Percentiles rank a stretch among this genome's conserved stretches.
Evolutionary conservation across 768 basidiomycete genomes (phyloP).

Genomic region (Tubosaeta brunneosetosa): DNA sequence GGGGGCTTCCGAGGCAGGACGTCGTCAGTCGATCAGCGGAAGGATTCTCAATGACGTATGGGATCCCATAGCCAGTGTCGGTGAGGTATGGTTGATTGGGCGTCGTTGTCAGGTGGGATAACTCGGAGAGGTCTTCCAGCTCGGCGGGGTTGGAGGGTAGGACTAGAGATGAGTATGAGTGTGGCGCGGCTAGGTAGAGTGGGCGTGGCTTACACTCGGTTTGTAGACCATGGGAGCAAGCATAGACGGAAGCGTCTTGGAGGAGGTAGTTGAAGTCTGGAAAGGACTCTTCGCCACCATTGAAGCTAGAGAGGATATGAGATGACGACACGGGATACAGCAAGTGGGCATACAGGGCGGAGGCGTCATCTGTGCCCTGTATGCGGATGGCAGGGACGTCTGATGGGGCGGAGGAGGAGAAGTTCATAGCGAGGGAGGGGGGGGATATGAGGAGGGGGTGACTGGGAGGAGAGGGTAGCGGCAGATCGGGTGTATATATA

Average conservation of each 20-base stretch:
- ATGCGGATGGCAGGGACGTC: constrained; percentile 20
- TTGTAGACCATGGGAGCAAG: background rate
- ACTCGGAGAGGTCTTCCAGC: constrained; percentile 18
- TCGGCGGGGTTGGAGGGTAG: background rate
- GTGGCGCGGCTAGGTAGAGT: constrained; percentile 9
- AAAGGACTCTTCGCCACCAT: background rate
- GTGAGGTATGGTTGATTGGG: constrained; percentile 6
- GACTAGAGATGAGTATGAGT: constrained; percentile 10
- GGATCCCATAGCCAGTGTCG: background rate
- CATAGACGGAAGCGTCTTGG: background rate
- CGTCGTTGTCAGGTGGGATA: constrained; percentile 11
- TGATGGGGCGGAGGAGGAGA: background rate
- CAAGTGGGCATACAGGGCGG: constrained; percentile 14
- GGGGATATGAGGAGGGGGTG: constrained; percentile 4
- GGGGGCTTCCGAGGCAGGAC: constrained; percentile 9
- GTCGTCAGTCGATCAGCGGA: constrained; percentile 8
- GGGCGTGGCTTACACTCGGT: constrained; percentile 6
- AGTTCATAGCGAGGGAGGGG: constrained; percentile 10
- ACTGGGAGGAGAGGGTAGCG: constrained; percentile 5
- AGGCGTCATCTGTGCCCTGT: constrained; percentile 5
- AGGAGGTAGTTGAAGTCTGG: background rate
- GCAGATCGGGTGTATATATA: constrained; percentile 19
- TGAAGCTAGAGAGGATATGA: constrained; percentile 14
- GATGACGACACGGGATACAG: constrained; percentile 2
- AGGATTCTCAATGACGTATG: constrained; percentile 15